Evolutionary conservation across 2,329 filamentous ascomycete genomes (phyloP), one percentile per base, ranked within the genome.

Genomic region (Pseudocercospora vitis): DNA sequence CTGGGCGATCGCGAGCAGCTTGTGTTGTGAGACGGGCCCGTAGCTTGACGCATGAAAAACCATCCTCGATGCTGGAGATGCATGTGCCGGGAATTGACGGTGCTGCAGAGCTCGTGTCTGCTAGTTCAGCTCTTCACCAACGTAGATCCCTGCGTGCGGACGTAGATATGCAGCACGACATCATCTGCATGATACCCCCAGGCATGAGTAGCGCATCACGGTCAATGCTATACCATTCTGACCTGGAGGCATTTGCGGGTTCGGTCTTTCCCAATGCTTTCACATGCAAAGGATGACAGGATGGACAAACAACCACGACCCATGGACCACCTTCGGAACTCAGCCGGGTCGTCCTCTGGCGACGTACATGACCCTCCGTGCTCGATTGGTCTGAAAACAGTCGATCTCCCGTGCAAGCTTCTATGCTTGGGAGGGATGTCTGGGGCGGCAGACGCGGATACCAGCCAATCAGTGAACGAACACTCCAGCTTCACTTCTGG

Each of bases 201-300:
- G 37, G 37, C 37, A 21, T 21, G 37, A 21, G 19, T 7, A 42
- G 18, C 21, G 21, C 19, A 23, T 11, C 26, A 29, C 11, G 26
- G 24, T 26, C 37, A 42, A 26, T 42, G 37, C 3, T 26, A 29
- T 42, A 7, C 14, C 33, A 18, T n/a, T 42, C 18, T 14, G 18
- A 5, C 19, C 37, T 12, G 4, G 21, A 42, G 21, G 18, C 19
- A 42, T 42, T 18, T 21, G 21, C 26, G 26, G 11, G 24, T 26
- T 7, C 11, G 18, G 18, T 12, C n/a, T 7, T 12, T 18, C 21
- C 12, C 24, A 21, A 21, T 42, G 37, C 18, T 42, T 42, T 42
- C 37, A 42, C 37, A 42, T 42, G 37, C 37, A n/a, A 42, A 42
- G 37, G 37, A 26, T n/a, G n/a, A n/a, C n/a, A n/a, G n/a, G n/a